A percentile compares a stretch with the other conserved stretches of the same genome.
Conservation (phyloP, 73 alveolate genomes). For the Blepharisma stoltei region DNA sequence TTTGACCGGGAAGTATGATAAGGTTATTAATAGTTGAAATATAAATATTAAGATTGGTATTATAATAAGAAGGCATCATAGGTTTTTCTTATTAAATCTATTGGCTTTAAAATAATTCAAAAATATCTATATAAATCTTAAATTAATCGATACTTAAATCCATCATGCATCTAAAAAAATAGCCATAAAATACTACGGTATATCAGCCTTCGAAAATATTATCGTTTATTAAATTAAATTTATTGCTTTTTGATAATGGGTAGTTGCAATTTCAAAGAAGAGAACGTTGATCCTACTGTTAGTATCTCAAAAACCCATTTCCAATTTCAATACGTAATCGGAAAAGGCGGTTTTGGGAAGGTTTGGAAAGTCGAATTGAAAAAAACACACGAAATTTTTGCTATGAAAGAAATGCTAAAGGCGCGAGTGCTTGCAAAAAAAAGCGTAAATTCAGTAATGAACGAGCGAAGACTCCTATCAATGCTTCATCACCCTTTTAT, state of each 20-base stretch:
- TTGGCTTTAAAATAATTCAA: background rate
- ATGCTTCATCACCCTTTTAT: slow-evolving; percentile 44
- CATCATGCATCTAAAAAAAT: no score
- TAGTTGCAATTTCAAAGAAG: slow-evolving; percentile 22
- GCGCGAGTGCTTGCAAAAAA: slow-evolving; percentile 50
- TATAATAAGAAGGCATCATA: background rate
- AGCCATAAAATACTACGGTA: no score
- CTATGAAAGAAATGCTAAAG: slow-evolving; percentile 60
- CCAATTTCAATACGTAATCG: slow-evolving; percentile 50
- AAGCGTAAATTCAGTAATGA: slow-evolving; percentile 42
- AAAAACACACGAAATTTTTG: slow-evolving; percentile 38
- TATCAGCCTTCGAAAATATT: no score
- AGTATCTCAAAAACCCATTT: slow-evolving; percentile 35
- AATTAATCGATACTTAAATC: no score
- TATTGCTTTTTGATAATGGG: slow-evolving; percentile 18
- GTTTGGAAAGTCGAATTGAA: slow-evolving; percentile 71
- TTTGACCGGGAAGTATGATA: background rate
- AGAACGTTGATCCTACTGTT: background rate
- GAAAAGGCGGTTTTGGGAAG: slow-evolving; percentile 76
- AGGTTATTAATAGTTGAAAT: background rate
- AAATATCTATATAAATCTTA: no score
- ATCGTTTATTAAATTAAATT: background rate
- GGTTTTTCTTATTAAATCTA: background rate
- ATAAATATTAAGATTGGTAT: background rate
- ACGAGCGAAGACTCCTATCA: slow-evolving; percentile 40